Evolutionary conservation across 78 protist genomes (phyloP), one percentile per base, ranked within the genome.

Genomic region (Protostelium mycophagum): DNA sequence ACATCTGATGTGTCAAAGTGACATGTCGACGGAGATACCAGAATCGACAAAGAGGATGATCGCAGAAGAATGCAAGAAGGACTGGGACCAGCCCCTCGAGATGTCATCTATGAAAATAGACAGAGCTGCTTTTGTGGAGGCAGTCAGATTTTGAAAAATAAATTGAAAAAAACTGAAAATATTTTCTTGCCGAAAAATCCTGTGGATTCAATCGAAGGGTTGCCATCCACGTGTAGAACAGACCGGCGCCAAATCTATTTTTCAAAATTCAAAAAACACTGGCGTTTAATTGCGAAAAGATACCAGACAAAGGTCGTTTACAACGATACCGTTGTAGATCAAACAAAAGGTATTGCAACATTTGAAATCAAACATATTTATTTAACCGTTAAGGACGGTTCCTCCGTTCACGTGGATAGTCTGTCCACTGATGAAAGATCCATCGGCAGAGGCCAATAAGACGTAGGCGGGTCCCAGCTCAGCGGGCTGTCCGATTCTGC

Each of bases 391-490:
- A 23, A 86, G 63, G 88, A 86, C 37, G 10, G 73, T 86, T 34
- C 88, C 88, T 34, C 91, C 91, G 63, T 89, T 89, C 73, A 85
- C 86, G 36, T 89, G 91, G 36, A 89, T 38, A 34, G 63, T 34
- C n/a, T 90, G 92, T 34, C 92, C 92, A 37, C 84, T 90, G 90
- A 90, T 63, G 35, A 85, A 90, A 36, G 63, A 1, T 16, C 85
- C 35, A 73, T 90, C 92, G 9, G 37, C 84, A 9, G 90, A 38
- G 0, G 92, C 92, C 28, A 90, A 73, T 1, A 90, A 85, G 35
- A 90, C 92, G 73, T 36, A 90, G n/a, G 87, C 37, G 16, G 92
- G 88, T n/a, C 88, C 92, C 73, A 90, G 36, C 63, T 90, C 92
- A 9, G 37, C 5, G 36, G 92, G 92, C 63, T 90, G 92, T 31